Evolutionary conservation across 2,329 filamentous ascomycete genomes (phyloP).

Genomic region (Cylindrodendrum hubeiense): DNA sequence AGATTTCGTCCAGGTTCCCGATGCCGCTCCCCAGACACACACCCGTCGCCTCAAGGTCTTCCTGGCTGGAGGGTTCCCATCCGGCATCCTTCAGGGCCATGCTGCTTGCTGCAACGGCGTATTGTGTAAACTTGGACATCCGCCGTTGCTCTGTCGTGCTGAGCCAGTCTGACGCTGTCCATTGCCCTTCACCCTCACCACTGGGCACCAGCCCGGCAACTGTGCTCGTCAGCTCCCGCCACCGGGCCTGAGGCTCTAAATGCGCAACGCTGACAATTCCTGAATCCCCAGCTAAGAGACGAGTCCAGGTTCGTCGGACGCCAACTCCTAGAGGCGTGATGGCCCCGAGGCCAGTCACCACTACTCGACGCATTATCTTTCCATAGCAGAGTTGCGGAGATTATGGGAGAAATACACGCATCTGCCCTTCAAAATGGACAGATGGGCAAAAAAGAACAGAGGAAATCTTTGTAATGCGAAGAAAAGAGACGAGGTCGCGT

Average conservation of each 20-base stretch:
- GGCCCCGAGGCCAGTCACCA: slow-evolving; percentile 86
- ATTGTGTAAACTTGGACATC: slow-evolving; percentile 94
- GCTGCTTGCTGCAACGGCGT: slow-evolving; percentile 85
- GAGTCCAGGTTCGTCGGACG: slow-evolving; percentile 81
- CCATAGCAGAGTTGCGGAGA: slow-evolving; percentile 50
- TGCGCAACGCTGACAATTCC: slow-evolving; percentile 81
- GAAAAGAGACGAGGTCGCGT: background rate
- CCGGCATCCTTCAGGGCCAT: slow-evolving; percentile 88
- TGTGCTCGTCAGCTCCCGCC: slow-evolving; percentile 82
- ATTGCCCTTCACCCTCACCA: slow-evolving; percentile 56
- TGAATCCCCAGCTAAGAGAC: slow-evolving; percentile 82
- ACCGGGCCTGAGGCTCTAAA: slow-evolving; percentile 67
- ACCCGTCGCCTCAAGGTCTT: slow-evolving; percentile 82
- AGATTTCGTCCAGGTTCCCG: slow-evolving; percentile 92
- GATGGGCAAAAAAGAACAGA: background rate
- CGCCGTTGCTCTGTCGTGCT: slow-evolving; percentile 71
- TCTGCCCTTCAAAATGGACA: background rate
- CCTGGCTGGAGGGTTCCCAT: slow-evolving; percentile 73
- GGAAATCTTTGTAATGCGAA: slow-evolving; percentile 6
- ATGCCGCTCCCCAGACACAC: slow-evolving; percentile 96
- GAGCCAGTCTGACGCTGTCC: slow-evolving; percentile 68
- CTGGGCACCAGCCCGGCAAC: slow-evolving; percentile 85
- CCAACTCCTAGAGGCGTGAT: slow-evolving; percentile 88
- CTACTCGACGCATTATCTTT: slow-evolving; percentile 75
- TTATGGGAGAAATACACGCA: background rate